Conservation (phyloP, 2,329 filamentous ascomycete genomes). For the Neofusicoccum ribis region DNA sequence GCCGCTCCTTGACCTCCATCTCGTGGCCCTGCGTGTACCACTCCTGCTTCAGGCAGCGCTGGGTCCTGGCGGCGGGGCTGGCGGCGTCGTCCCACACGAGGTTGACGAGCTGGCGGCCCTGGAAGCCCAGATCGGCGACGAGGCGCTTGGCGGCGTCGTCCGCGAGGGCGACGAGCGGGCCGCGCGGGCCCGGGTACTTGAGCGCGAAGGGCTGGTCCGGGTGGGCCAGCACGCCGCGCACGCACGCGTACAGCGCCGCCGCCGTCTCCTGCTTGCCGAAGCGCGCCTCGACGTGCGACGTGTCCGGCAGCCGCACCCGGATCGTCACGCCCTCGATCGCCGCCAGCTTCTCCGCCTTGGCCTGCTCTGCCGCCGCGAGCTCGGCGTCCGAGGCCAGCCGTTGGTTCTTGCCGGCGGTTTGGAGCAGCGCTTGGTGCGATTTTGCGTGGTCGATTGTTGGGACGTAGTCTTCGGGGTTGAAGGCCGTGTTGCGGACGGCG, state of each 20-base stretch:
- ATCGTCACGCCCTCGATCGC: constrained; percentile 67
- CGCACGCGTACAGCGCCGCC: constrained; percentile 70
- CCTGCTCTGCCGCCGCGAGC: constrained; percentile 67
- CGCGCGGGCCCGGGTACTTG: constrained; percentile 59
- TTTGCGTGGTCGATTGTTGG: constrained; percentile 76
- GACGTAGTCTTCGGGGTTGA: constrained; percentile 73
- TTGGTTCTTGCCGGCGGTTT: constrained; percentile 65
- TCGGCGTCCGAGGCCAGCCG: constrained; percentile 82
- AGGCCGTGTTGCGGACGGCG: constrained; percentile 63
- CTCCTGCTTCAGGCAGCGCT: constrained; percentile 60
- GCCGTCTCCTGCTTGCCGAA: constrained; percentile 70
- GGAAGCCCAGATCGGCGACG: constrained; percentile 72
- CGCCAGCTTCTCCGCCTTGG: constrained; percentile 65
- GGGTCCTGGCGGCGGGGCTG: constrained; percentile 53
- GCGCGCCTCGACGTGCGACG: constrained; percentile 72
- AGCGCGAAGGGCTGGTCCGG: constrained; percentile 70
- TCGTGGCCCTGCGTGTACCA: constrained; percentile 63
- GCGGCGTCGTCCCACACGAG: constrained; percentile 71
- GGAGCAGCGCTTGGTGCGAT: constrained; percentile 69
- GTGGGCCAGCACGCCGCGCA: constrained; percentile 68
- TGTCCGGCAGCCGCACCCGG: constrained; percentile 85
- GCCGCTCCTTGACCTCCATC: constrained; percentile 62
- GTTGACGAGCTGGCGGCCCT: constrained; percentile 70
- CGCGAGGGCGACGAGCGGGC: constrained; percentile 41
- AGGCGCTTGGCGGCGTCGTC: constrained; percentile 55